Percentiles rank a stretch among this genome's conserved stretches.
These are phyloP conservation scores for Citrus hindsii DNA, from an alignment of 345 rosid species.

Conservation along the genomic window DNA sequence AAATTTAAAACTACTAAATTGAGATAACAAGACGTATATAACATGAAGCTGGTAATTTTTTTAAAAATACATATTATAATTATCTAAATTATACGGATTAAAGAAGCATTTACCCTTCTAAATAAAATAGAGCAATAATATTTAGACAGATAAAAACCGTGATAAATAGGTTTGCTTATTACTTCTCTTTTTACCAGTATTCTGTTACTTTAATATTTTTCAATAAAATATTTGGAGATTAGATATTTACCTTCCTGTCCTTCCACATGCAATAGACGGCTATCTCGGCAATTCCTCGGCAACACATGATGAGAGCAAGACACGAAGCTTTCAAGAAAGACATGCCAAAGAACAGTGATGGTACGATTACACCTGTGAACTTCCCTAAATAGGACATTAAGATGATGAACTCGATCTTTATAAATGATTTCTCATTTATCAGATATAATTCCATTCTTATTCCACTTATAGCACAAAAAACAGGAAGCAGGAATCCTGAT, in stretches of 20 bases:
- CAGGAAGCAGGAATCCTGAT: constrained; percentile 14
- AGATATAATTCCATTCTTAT: constrained; percentile 12
- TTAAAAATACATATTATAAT: too few species aligned
- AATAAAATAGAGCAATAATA: too few species aligned
- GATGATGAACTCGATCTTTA: neutral
- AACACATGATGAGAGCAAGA: constrained; percentile 22
- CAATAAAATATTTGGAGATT: neutral
- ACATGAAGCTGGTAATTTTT: too few species aligned
- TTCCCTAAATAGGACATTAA: constrained; percentile 12
- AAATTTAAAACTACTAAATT: too few species aligned
- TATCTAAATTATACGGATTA: too few species aligned
- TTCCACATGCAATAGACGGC: neutral
- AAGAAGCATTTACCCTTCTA: too few species aligned
- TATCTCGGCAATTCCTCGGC: constrained; percentile 22
- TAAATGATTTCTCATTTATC: neutral
- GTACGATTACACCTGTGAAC: constrained; percentile 15
- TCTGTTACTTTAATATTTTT: too few species aligned
- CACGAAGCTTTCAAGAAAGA: constrained; percentile 17
- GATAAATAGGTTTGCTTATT: too few species aligned
- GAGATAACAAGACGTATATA: too few species aligned
- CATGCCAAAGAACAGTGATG: constrained; percentile 16
- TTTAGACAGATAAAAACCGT: too few species aligned
- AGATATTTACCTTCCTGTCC: neutral
- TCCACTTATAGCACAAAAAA: constrained; percentile 24
- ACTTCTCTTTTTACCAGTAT: too few species aligned